Evolutionary conservation across 2,329 filamentous ascomycete genomes (phyloP).

Genomic region (Zalaria obscura): DNA sequence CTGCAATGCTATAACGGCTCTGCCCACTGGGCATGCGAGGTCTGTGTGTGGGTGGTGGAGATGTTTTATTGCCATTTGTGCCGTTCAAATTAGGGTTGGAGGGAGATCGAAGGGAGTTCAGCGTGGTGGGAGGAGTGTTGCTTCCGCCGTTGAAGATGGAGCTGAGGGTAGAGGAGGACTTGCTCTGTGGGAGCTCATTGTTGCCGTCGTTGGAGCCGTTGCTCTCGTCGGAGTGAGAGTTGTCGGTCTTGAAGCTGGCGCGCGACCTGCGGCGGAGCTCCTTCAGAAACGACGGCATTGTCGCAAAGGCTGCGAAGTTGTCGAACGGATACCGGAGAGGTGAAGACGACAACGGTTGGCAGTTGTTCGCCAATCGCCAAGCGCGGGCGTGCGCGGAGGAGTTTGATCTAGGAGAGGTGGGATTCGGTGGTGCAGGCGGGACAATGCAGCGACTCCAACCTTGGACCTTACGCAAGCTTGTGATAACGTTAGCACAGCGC

Average conservation of each 20-base stretch:
- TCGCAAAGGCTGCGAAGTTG: neutral
- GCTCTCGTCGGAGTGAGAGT: conserved; percentile 32
- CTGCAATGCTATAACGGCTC: conserved; percentile 42
- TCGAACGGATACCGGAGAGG: neutral
- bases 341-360: too few relatives aligned
- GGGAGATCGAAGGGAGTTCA: conserved; percentile 38
- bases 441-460: too few relatives aligned
- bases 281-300: conserved; percentile 53
- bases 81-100: conserved; percentile 43
- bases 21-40: conserved; percentile 15
- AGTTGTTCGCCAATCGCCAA: too few relatives aligned
- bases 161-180: conserved; percentile 47
- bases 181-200: conserved; percentile 29
- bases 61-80: conserved; percentile 28
- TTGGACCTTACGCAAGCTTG: too few relatives aligned
- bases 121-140: conserved; percentile 66
- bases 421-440: too few relatives aligned
- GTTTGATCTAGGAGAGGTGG: too few relatives aligned
- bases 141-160: conserved; percentile 47
- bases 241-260: conserved; percentile 55
- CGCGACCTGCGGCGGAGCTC: conserved; percentile 64
- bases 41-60: conserved; percentile 21
- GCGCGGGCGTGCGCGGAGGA: neutral
- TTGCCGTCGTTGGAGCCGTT: conserved; percentile 25
- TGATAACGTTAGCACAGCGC: too few relatives aligned